Evolutionary conservation across 2,329 filamentous ascomycete genomes (phyloP).

Genomic region (Epichloe sibirici): DNA sequence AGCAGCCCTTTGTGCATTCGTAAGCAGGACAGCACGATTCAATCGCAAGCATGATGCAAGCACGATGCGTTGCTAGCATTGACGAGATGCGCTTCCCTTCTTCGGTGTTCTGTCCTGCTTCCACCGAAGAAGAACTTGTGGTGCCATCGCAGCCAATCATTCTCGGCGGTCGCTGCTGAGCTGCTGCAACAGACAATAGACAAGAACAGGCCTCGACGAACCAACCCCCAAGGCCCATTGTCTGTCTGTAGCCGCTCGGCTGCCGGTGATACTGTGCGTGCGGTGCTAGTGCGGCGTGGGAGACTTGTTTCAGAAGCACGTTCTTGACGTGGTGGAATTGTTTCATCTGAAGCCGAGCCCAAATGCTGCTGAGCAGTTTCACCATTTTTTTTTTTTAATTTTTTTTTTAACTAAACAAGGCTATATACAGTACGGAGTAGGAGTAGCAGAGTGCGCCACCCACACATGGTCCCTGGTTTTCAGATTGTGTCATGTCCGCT

Average conservation of each 20-base stretch:
- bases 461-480: neutral
- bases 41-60: too few relatives aligned
- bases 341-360: too few relatives aligned
- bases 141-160: conserved; percentile 3
- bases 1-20: too few relatives aligned
- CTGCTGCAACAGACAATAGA: neutral
- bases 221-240: neutral
- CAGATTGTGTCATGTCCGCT: neutral
- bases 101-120: too few relatives aligned
- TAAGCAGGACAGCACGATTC: too few relatives aligned
- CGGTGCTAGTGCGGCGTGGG: too few relatives aligned
- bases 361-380: neutral
- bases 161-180: neutral
- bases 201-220: neutral
- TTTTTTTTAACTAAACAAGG: neutral
- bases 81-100: too few relatives aligned
- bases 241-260: too few relatives aligned
- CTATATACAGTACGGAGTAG: neutral
- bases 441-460: neutral
- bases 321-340: too few relatives aligned
- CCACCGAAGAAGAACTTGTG: neutral
- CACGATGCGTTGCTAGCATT: too few relatives aligned
- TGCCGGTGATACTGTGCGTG: neutral
- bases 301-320: too few relatives aligned
- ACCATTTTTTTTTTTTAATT: neutral